Conservation (phyloP, 169 alveolate genomes). For the Eimeria necatrix region DNA sequence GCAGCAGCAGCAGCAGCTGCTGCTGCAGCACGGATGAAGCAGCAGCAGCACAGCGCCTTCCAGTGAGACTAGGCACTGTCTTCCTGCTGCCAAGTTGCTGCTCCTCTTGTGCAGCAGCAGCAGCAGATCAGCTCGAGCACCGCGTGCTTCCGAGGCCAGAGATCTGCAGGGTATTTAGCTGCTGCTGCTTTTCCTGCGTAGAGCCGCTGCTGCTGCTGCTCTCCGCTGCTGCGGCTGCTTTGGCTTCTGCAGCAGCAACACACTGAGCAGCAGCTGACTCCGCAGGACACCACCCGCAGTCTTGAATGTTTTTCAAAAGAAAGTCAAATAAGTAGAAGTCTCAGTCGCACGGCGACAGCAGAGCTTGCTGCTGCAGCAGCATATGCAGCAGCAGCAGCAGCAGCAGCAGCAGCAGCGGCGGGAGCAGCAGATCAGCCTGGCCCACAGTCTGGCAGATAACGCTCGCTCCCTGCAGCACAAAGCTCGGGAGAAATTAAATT, state of each 20-base stretch:
- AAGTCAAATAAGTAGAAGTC: too few relatives aligned
- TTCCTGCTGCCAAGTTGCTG: background rate
- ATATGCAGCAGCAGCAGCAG: background rate
- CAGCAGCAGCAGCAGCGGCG: slow-evolving; percentile 12
- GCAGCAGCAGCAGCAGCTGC: background rate
- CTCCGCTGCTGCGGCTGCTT: background rate
- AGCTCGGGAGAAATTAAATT: background rate
- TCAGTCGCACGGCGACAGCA: background rate
- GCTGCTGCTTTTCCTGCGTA: background rate
- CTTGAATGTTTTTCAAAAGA: too few relatives aligned
- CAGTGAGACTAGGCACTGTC: too few relatives aligned
- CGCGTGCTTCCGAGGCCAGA: background rate
- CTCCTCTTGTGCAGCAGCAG: background rate
- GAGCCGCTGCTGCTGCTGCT: background rate
- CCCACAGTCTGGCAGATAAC: background rate
- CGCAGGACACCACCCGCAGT: background rate
- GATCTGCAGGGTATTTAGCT: background rate
- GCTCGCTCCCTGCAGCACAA: background rate
- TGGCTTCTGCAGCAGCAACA: background rate
- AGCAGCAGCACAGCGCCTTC: background rate
- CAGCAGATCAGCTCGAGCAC: background rate
- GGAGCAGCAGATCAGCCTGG: slow-evolving; percentile 21
- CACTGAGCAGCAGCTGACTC: background rate
- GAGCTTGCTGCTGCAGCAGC: background rate
- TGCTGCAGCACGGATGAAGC: background rate